Base-by-base conservation (phyloP, 1,284 basidiomycete species). In the Clitocybe nebularis region DNA sequence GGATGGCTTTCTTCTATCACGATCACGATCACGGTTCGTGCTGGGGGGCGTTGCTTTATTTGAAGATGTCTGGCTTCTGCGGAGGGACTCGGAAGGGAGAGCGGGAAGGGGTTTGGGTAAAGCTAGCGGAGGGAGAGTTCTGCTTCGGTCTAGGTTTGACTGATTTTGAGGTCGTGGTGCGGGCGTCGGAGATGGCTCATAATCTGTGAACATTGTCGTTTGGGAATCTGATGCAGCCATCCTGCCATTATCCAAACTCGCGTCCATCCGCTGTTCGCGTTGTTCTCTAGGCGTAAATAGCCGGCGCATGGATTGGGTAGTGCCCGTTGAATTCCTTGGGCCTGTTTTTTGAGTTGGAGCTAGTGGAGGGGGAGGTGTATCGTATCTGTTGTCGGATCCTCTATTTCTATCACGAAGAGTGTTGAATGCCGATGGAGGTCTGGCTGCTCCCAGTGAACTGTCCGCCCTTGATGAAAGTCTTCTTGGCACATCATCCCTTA, bases 131-230 rank as follows among this genome's bases (percentile, higher is more conserved):
- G 76, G 71, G 3, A 79, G 57, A 1, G 66, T 57, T 36, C 66
- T 67, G 17, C 62, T 58, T 21, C 68, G 66, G 16, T 70, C 69
- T 2, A 56, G 48, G 11, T 49, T 53, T 21, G 22, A 49, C 25
- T 36, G 42, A 19, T 52, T 43, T 11, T 43, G 50, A 40, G 61
- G 61, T 29, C 79, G 67, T 5, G 77, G 64, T 3, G 64, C 66
- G 25, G 81, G 82, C 0, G 81, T 82, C 0, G 84, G 82, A 2
- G 82, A 84, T 0, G 82, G 81, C 10, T 84, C 83, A 46, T 78
- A 71, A 2, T 46, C 49, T n/a, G 63, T 64, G 20, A 65, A 64
- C 2, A 72, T 34, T 11, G 64, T 72, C 53, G 66, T 69, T 39
- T 63, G 75, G 38, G 67, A 75, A 51, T 69, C 71, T 39, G 64